Base-by-base conservation (phyloP, 495 filamentous ascomycete species). In the Extremus antarcticus region DNA sequence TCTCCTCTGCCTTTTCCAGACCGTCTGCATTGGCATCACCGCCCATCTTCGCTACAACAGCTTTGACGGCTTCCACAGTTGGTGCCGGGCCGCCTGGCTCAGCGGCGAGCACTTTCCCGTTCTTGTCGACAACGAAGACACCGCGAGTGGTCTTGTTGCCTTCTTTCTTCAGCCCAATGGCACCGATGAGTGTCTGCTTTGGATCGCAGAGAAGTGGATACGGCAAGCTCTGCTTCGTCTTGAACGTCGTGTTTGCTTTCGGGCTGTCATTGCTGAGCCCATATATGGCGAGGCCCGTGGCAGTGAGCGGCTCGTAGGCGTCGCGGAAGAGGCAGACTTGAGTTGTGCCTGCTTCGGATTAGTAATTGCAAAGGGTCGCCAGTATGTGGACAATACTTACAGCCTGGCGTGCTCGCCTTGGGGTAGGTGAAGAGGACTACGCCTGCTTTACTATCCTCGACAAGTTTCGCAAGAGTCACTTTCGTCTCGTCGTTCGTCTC, bases 391-490 rank as follows among this genome's bases (percentile, higher is more conserved):
- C 9, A 9, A 39, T 9, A 9, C 88, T 79, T 83, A 95, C 92
- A 98, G 54, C 94, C 92, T 24, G 87, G 87, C 24, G 92, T 98
- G 11, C 86, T 91, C 55, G 92, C 92, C 74, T 86, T 94, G 25
- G 92, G 92, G 66, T 96, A 98, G 32, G 89, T 95, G 68, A 98
- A 97, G 25, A 98, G 68, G 16, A 94, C 86, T 21, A 97, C 86
- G 20, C 92, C 91, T 48, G 76, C 75, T 71, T 88, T 83, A 74
- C 89, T 91, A 59, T 83, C 77, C 41, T 87, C 85, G 16, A 96
- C 80, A 22, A 98, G 78, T 51, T 75, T 74, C 70, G 84, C 79
- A 50, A 98, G 73, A 0, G 79, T 90, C 13, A 84, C 88, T 67
- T 82, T 87, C 38, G 68, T 68, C 58, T 88, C 89, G 60, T 94